Conservation (phyloP, 1,284 basidiomycete genomes). For the Irpex rosettiformis region DNA sequence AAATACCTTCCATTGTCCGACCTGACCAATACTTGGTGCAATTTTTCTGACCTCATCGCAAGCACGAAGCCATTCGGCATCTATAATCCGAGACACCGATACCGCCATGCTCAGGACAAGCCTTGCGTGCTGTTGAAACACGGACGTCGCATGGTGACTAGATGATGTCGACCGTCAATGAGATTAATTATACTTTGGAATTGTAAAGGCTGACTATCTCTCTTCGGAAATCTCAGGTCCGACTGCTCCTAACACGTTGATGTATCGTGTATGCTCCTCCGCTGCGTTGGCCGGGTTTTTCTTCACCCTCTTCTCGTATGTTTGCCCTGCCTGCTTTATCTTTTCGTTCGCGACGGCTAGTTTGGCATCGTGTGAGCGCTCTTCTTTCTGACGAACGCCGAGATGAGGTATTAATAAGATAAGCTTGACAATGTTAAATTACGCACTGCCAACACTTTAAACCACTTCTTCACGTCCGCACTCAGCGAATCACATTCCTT, state of each 20-base stretch:
- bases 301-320: constrained; percentile 77
- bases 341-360: constrained; percentile 65
- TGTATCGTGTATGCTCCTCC: constrained; percentile 75
- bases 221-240: constrained; percentile 77
- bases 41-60: constrained; percentile 67
- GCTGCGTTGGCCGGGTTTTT: constrained; percentile 62
- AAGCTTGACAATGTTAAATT: not conserved
- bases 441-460: constrained; percentile 73
- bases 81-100: constrained; percentile 62
- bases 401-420: constrained; percentile 3
- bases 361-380: constrained; percentile 69
- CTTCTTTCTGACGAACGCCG: constrained; percentile 58
- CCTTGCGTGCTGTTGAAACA: constrained; percentile 59
- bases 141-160: constrained; percentile 63
- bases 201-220: constrained; percentile 55
- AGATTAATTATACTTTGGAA: constrained; percentile 9
- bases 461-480: constrained; percentile 75
- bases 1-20: constrained; percentile 67
- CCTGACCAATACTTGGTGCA: constrained; percentile 58
- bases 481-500: constrained; percentile 67
- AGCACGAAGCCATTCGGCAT: constrained; percentile 71
- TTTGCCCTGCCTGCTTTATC: constrained; percentile 73
- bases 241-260: constrained; percentile 65
- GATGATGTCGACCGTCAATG: too few relatives aligned
- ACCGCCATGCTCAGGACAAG: constrained; percentile 57